Evolutionary conservation across 306 rosid genomes (phyloP), one percentile per base, ranked within the genome.

Genomic region (Malus sieversii): DNA sequence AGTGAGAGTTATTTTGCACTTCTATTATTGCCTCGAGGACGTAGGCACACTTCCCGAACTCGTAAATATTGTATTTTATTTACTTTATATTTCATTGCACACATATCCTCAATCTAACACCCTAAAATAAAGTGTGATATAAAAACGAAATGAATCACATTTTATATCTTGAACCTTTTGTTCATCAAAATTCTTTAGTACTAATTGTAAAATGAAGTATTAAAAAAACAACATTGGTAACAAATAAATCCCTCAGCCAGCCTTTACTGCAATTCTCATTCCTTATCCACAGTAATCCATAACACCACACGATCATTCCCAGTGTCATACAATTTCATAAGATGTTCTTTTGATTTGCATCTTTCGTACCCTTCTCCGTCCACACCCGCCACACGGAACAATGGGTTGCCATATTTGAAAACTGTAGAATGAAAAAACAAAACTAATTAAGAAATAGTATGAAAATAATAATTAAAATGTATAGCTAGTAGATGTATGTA

Each of bases 351-450:
- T 60, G 4, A 20, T 35, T 16, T 30, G 51, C 61, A 70, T 1
- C 3, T 27, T 27, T 19, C 6, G 60, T 70, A 62, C 19, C 38
- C 67, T 29, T 15, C 8, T 15, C 6, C 38, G 6, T 62, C 67
- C 18, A 62, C n/a, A 14, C 38, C 67, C 6, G 20, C 42, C 65
- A 60, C 65, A 10, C 16, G 1, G 0, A 68, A 25, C 20, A 68
- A 23, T 25, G 72, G 30, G 52, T 68, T 68, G 58, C 19, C 23
- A 42, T 45, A 45, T 16, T 45, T 68, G 72, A 68, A 68, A 45
- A 68, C 72, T 45, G 58, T 66, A 32, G 11, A 0, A 10, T 59
- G 32, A 33, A 59, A 59, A 4, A 59, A 4, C 30, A 59, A 23
- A 59, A 10, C 16, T 18, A 53, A 19, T 59, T 23, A 59, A 0